Conservation (phyloP, 2,329 filamentous ascomycete genomes). For the Colletotrichum simmondsii region DNA sequence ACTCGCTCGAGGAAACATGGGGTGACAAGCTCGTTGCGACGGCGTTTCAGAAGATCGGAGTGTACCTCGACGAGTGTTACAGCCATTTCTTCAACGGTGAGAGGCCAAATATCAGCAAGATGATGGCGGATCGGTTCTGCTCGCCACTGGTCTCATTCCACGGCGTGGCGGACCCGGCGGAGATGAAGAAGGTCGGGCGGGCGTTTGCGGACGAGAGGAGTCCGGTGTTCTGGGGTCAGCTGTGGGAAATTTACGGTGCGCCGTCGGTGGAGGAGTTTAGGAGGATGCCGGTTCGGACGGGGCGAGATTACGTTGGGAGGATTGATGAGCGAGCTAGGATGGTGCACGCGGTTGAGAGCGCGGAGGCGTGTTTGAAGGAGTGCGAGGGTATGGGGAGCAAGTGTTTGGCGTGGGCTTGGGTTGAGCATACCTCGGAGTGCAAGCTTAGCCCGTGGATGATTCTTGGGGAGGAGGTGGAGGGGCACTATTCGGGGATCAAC, state of each 20-base stretch:
- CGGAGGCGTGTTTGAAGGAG: conserved; percentile 54
- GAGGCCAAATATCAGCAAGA: conserved; percentile 58
- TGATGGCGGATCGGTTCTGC: conserved; percentile 62
- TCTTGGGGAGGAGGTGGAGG: conserved; percentile 50
- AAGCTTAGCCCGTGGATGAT: conserved; percentile 62
- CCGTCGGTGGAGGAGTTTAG: conserved; percentile 51
- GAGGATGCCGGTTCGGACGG: conserved; percentile 47
- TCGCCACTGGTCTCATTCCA: conserved; percentile 66
- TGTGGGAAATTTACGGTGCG: conserved; percentile 61
- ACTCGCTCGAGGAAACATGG: conserved; percentile 62
- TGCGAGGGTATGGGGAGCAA: conserved; percentile 51
- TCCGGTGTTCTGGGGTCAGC: conserved; percentile 60
- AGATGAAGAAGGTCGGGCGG: conserved; percentile 57
- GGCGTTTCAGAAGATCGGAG: conserved; percentile 62
- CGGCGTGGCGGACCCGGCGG: conserved; percentile 54
- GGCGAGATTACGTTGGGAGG: conserved; percentile 63
- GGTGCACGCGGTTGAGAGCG: conserved; percentile 48
- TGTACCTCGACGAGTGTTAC: conserved; percentile 67
- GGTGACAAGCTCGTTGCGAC: conserved; percentile 66
- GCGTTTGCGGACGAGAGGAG: conserved; percentile 49
- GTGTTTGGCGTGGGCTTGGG: conserved; percentile 65
- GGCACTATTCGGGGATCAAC: conserved; percentile 52
- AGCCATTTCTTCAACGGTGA: conserved; percentile 67
- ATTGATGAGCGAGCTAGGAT: conserved; percentile 55
- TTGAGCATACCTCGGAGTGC: conserved; percentile 52